A percentile compares a stretch with the other conserved stretches of the same genome.
Evolutionary conservation across 805 yeast species (phyloP).

Genomic region (Debaryomyces maramus): DNA sequence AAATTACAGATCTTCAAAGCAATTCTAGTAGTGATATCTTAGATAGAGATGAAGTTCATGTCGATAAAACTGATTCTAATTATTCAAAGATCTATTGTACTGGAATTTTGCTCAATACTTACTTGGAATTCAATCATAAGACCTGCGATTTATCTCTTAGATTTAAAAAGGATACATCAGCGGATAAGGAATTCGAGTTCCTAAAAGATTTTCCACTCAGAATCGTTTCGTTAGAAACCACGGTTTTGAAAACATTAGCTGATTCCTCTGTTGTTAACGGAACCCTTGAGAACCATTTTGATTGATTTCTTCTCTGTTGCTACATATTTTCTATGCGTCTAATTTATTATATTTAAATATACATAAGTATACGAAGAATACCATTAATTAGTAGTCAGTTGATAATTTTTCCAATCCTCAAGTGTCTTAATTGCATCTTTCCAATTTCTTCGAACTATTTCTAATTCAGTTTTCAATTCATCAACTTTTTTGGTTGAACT

Average conservation of each 20-base stretch:
- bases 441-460: constrained; percentile 35
- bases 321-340: too few species aligned
- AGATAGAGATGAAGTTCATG: constrained; percentile 5
- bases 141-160: constrained; percentile 15
- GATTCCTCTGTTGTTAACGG: constrained; percentile 4
- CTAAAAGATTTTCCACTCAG: constrained; percentile 30
- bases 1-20: background rate
- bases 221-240: constrained; percentile 32
- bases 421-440: constrained; percentile 38
- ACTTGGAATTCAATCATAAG: constrained; percentile 18
- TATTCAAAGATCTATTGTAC: constrained; percentile 26
- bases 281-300: background rate
- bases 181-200: constrained; percentile 16
- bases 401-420: constrained; percentile 38
- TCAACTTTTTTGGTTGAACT: constrained; percentile 13
- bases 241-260: constrained; percentile 18
- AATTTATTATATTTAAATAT: background rate
- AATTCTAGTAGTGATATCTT: background rate
- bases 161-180: constrained; percentile 13
- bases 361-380: background rate
- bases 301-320: too few species aligned
- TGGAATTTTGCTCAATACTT: constrained; percentile 31
- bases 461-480: constrained; percentile 33
- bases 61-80: constrained; percentile 16
- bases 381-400: constrained; percentile 2